phyloP scores from a whole-genome alignment of 73 alveolate genomes.

The Tetrahymena elliotti region DNA sequence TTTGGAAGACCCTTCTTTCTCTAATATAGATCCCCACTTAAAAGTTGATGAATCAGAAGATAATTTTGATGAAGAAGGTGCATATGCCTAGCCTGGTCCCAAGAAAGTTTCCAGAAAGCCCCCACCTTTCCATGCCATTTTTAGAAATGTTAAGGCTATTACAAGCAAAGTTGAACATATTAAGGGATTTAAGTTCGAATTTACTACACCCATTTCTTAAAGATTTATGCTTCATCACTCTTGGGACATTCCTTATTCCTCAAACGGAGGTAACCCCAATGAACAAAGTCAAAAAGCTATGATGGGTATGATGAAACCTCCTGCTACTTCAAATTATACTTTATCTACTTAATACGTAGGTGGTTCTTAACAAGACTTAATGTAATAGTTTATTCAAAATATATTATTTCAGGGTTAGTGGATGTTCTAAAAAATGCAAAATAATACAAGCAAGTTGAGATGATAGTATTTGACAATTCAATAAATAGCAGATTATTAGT shows the following conservation, averaged over 20 bases:
- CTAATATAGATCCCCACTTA: slow-evolving; percentile 33
- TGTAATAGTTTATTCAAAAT: not conserved
- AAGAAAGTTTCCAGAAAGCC: slow-evolving; percentile 39
- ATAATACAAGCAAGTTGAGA: not conserved
- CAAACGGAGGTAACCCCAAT: not conserved
- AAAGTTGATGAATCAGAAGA: slow-evolving; percentile 8
- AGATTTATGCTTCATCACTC: slow-evolving; percentile 38
- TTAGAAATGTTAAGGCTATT: slow-evolving; percentile 34
- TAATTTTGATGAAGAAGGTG: slow-evolving; percentile 16
- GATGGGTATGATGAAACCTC: slow-evolving; percentile 22
- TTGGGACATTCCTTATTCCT: slow-evolving; percentile 23
- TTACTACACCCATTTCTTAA: slow-evolving; percentile 28
- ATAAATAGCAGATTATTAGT: not conserved
- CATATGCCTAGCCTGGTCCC: not conserved
- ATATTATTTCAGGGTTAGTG: not conserved
- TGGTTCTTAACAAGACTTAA: slow-evolving; percentile 1
- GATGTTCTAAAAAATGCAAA: not conserved
- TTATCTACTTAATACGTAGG: slow-evolving; percentile 35
- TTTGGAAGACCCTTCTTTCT: slow-evolving; percentile 40
- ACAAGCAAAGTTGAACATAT: slow-evolving; percentile 42
- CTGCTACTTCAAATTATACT: slow-evolving; percentile 24
- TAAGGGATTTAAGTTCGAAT: slow-evolving; percentile 40
- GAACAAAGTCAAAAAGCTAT: not conserved
- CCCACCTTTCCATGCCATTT: slow-evolving; percentile 30
- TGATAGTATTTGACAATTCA: too few relatives aligned